These are phyloP conservation scores for Aspergillus sp. DNA, from an alignment of 2,329 filamentous ascomycete species.

Conservation along the genomic window DNA sequence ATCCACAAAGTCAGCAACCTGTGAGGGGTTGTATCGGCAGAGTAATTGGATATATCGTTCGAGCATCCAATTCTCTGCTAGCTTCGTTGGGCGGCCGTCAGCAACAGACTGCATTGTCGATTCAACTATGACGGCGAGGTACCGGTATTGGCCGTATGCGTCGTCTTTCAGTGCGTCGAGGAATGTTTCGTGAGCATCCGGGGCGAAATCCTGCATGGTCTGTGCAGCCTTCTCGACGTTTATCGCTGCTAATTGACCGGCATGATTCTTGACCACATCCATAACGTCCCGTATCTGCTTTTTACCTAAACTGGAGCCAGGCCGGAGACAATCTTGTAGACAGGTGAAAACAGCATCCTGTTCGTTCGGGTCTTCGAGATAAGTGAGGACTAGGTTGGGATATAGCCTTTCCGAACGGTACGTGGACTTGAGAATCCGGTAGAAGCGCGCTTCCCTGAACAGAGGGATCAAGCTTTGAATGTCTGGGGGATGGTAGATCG, in stretches of 20 bases:
- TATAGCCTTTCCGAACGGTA: slow-evolving; percentile 80
- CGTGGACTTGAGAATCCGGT: slow-evolving; percentile 84
- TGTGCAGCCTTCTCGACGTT: slow-evolving; percentile 65
- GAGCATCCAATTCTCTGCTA: slow-evolving; percentile 59
- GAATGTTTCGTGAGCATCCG: slow-evolving; percentile 65
- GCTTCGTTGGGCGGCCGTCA: slow-evolving; percentile 29
- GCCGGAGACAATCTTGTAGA: slow-evolving; percentile 70
- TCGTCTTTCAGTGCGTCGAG: slow-evolving; percentile 62
- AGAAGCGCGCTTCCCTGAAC: slow-evolving; percentile 79
- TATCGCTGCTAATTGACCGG: slow-evolving; percentile 65
- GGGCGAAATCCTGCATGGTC: slow-evolving; percentile 61
- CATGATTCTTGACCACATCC: slow-evolving; percentile 63
- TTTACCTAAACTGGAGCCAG: slow-evolving; percentile 60
- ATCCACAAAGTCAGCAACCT: slow-evolving; percentile 83
- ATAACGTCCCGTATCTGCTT: slow-evolving; percentile 74
- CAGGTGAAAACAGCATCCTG: slow-evolving; percentile 74
- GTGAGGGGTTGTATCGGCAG: slow-evolving; percentile 77
- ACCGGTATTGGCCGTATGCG: slow-evolving; percentile 68
- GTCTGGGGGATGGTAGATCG: slow-evolving; percentile 87
- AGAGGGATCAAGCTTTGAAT: slow-evolving; percentile 71
- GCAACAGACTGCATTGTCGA: slow-evolving; percentile 44
- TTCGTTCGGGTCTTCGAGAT: slow-evolving; percentile 81
- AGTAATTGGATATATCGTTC: slow-evolving; percentile 89
- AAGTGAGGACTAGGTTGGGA: slow-evolving; percentile 72
- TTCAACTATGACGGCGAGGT: slow-evolving; percentile 75